Evolutionary conservation across 2,329 filamentous ascomycete genomes (phyloP), one percentile per base, ranked within the genome.

Genomic region (Colletotrichum sp.): DNA sequence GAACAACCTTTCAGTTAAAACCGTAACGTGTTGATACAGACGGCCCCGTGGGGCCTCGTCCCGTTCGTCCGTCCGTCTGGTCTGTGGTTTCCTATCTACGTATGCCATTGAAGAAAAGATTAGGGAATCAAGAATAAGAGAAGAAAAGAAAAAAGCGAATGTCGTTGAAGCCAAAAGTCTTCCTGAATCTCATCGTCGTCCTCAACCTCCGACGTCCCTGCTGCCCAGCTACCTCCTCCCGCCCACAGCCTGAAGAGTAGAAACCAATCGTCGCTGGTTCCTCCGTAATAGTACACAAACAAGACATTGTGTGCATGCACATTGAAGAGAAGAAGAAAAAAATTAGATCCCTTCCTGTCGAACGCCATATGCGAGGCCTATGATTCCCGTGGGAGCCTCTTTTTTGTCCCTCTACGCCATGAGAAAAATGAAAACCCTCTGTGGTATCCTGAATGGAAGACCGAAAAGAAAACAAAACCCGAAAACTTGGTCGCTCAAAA

Each of bases 391-490:
- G 61, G 52, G 25, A 12, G 62, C 71, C 64, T 72, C 64, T 55
- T 59, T 71, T 71, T 74, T 59, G 12, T 66, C 25, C 49, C 70
- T 64, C 27, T 69, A 73, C 73, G 57, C 73, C 73, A 9, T 68
- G 30, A 27, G n/a, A 52, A 52, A 52, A 22, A 13, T 52, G 44
- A 67, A 67, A 69, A 22, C 63, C 73, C 32, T 25, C 25, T 55
- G 62, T 73, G 73, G 70, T 73, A 76, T 65, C 73, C 73, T 73
- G 73, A 64, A 69, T 64, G 57, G 57, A 59, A 69, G 29, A 69
- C 64, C 64, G 25, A 55, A 73, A 71, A 57, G n/a, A 22, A 71
- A 57, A 55, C 44, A 68, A 68, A 64, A 65, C 39, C 30, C 16
- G 30, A 65, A 64, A 65, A 73, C 34, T 59, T 29, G 57, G 61